These are phyloP conservation scores for Scleroderma citrinum DNA, from an alignment of 768 basidiomycete species.

Conservation along the genomic window DNA sequence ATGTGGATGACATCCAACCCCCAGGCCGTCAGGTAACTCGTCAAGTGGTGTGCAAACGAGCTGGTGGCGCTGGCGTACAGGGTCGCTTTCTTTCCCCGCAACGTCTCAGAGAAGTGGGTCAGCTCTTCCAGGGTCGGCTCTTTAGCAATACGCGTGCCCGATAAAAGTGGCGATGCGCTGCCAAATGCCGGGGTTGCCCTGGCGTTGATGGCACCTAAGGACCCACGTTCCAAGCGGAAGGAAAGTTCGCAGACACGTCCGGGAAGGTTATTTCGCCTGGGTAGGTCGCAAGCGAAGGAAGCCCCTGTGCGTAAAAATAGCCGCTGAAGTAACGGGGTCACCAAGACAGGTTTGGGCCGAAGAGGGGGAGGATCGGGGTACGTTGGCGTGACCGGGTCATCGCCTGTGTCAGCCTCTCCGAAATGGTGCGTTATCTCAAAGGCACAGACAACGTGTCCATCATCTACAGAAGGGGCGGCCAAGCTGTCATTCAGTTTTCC, in stretches of 20 bases:
- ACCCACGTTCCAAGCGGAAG: constrained; percentile 58
- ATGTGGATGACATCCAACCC: constrained; percentile 89
- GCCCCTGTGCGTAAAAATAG: constrained; percentile 59
- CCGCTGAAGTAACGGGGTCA: constrained; percentile 50
- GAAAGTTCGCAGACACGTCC: constrained; percentile 64
- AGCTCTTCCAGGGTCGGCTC: constrained; percentile 84
- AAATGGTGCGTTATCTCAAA: constrained; percentile 56
- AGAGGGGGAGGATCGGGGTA: constrained; percentile 6
- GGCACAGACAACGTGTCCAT: constrained; percentile 44
- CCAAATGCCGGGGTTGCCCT: constrained; percentile 36
- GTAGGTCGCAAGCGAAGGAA: constrained; percentile 32
- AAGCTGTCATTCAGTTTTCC: constrained; percentile 22
- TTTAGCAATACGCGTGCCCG: constrained; percentile 44
- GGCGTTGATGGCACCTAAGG: constrained; percentile 37
- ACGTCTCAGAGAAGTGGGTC: constrained; percentile 67
- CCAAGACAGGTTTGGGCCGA: constrained; percentile 38
- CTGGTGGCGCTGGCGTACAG: constrained; percentile 84
- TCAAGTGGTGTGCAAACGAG: constrained; percentile 87
- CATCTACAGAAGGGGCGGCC: constrained; percentile 19
- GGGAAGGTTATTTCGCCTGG: constrained; percentile 33
- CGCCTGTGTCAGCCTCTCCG: constrained; percentile 14
- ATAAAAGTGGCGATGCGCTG: constrained; percentile 43
- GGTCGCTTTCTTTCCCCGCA: constrained; percentile 78
- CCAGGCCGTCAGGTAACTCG: constrained; percentile 91
- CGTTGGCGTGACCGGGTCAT: constrained; percentile 7